Percentiles rank a stretch among this genome's conserved stretches.
phyloP scores from a whole-genome alignment of 2,329 filamentous ascomycete genomes.

The Venturia carpophila region DNA sequence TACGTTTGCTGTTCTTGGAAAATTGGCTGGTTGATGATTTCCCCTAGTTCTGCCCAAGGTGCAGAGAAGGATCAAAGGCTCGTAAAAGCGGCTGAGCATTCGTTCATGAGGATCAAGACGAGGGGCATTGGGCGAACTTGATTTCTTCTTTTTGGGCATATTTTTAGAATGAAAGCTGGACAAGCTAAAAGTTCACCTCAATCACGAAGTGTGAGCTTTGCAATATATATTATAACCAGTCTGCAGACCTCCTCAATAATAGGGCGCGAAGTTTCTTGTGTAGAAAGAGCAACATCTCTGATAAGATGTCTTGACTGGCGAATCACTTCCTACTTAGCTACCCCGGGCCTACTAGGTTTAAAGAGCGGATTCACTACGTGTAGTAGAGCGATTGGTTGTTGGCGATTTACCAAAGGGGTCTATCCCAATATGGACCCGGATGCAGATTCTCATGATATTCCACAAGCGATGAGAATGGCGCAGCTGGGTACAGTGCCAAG shows the following conservation, averaged over 20 bases:
- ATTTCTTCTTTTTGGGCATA: constrained; percentile 4
- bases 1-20: neutral
- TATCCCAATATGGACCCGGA: neutral
- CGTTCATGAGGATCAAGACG: constrained; percentile 4
- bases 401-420: neutral
- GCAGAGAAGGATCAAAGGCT: constrained; percentile 10
- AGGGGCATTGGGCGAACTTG: neutral
- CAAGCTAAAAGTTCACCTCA: neutral
- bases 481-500: neutral
- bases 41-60: constrained; percentile 2
- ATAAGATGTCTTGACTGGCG: too few species aligned
- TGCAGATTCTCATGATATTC: neutral
- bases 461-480: neutral
- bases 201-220: neutral
- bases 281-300: too few species aligned
- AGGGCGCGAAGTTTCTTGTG: too few species aligned
- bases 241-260: neutral
- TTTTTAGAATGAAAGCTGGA: neutral
- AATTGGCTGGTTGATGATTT: neutral
- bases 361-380: neutral
- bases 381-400: neutral
- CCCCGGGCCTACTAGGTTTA: neutral
- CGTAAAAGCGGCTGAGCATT: constrained; percentile 2
- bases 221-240: constrained; percentile 1
- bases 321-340: neutral